Percentiles rank a stretch among this genome's conserved stretches.
phyloP scores from a whole-genome alignment of 2,329 filamentous ascomycete species.

The Neonectria hederae region DNA sequence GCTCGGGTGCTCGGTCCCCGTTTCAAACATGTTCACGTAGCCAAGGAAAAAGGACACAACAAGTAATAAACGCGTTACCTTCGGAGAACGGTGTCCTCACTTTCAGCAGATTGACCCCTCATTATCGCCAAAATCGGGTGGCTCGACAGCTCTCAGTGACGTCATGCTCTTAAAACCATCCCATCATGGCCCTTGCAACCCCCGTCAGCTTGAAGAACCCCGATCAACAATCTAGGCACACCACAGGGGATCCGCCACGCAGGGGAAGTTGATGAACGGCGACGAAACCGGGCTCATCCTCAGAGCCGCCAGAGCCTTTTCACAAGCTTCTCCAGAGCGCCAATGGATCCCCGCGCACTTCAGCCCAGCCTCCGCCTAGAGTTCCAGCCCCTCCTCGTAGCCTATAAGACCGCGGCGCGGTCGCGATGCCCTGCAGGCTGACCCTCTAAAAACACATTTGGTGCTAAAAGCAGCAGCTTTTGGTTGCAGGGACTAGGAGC shows the following conservation, averaged over 20 bases:
- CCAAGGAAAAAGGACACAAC: not conserved
- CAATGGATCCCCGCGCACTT: not conserved
- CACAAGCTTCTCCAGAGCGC: not conserved
- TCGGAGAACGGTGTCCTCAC: not conserved
- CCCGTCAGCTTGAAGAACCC: not conserved
- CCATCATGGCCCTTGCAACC: slow-evolving; percentile 1
- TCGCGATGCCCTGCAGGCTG: slow-evolving; percentile 8
- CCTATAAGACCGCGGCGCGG: slow-evolving; percentile 9
- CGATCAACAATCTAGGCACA: not conserved
- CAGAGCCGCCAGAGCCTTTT: not conserved
- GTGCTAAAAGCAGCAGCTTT: not conserved
- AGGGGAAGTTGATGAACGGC: not conserved
- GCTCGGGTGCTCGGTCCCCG: not conserved
- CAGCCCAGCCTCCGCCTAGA: not conserved
- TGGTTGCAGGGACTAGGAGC: slow-evolving; percentile 9
- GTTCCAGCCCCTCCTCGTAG: not conserved
- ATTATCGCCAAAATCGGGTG: not conserved
- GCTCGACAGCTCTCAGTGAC: slow-evolving; percentile 12
- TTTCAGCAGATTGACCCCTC: not conserved
- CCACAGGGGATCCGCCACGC: not conserved
- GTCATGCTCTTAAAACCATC: slow-evolving; percentile 16
- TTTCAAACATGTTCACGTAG: not conserved
- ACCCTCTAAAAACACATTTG: not conserved
- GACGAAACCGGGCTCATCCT: not conserved
- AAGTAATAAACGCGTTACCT: not conserved